These are phyloP conservation scores for Aspergillus tubingensis DNA, from an alignment of 2,329 filamentous ascomycete species.

Conservation along the genomic window DNA sequence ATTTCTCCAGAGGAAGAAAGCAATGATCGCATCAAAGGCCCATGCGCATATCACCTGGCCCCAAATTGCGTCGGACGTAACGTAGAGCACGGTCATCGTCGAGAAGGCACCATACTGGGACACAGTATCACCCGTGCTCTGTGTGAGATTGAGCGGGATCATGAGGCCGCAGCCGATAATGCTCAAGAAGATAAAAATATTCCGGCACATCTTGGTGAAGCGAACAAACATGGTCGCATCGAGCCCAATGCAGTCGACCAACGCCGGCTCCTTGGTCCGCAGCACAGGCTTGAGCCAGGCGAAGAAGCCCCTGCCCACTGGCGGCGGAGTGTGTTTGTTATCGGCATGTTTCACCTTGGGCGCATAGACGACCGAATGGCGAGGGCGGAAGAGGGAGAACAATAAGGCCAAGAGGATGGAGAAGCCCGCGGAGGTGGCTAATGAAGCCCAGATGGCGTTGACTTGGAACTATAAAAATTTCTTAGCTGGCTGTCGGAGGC, in stretches of 20 bases:
- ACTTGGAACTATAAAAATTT: slow-evolving; percentile 50
- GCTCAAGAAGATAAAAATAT: slow-evolving; percentile 76
- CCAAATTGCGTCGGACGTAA: slow-evolving; percentile 55
- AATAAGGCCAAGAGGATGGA: slow-evolving; percentile 71
- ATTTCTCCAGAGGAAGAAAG: slow-evolving; percentile 85
- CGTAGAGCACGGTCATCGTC: slow-evolving; percentile 55
- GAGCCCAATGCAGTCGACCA: slow-evolving; percentile 82
- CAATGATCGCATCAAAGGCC: slow-evolving; percentile 72
- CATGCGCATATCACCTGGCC: slow-evolving; percentile 61
- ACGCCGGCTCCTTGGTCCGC: slow-evolving; percentile 71
- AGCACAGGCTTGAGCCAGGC: slow-evolving; percentile 82
- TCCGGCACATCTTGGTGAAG: slow-evolving; percentile 86
- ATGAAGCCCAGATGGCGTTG: slow-evolving; percentile 72
- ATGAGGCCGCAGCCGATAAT: slow-evolving; percentile 74
- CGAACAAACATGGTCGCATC: slow-evolving; percentile 90
- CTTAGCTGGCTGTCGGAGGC: slow-evolving; percentile 10
- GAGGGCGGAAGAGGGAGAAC: slow-evolving; percentile 88
- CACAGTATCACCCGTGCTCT: slow-evolving; percentile 42
- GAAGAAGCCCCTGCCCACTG: slow-evolving; percentile 81
- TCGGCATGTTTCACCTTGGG: slow-evolving; percentile 92
- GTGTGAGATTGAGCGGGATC: slow-evolving; percentile 73
- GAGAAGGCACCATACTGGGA: slow-evolving; percentile 36
- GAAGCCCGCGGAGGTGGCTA: slow-evolving; percentile 77
- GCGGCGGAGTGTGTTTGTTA: slow-evolving; percentile 82
- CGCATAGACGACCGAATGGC: slow-evolving; percentile 90